A percentile compares a stretch with the other conserved stretches of the same genome.
phyloP scores from a whole-genome alignment of 257 asterid genomes.

The Cinchona pubescens region DNA sequence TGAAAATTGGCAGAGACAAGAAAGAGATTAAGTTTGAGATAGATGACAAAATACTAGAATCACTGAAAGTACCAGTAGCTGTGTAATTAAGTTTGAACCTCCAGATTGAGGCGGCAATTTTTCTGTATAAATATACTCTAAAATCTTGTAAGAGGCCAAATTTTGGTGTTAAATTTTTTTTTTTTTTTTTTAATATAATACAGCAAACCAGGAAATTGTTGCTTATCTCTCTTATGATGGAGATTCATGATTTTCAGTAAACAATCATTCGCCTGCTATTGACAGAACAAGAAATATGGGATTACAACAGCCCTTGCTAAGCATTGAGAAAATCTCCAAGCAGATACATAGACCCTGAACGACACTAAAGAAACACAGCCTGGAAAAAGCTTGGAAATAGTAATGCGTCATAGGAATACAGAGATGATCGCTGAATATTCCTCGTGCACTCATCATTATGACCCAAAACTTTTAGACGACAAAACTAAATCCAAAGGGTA shows the following conservation, averaged over 20 bases:
- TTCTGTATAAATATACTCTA: background rate
- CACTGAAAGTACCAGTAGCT: slow-evolving; percentile 70
- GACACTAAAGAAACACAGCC: background rate
- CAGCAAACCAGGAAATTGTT: background rate
- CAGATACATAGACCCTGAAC: background rate
- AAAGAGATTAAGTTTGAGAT: slow-evolving; percentile 62
- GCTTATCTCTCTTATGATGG: background rate
- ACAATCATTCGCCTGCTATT: background rate
- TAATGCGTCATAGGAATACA: background rate
- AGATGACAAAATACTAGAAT: slow-evolving; percentile 89
- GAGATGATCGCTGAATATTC: background rate
- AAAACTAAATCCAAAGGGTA: background rate
- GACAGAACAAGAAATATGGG: background rate
- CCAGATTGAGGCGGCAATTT: background rate
- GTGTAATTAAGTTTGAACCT: slow-evolving; percentile 31
- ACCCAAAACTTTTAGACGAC: background rate
- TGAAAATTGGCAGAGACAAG: slow-evolving; percentile 94
- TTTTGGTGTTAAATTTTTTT: too few relatives aligned
- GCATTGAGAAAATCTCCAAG: background rate
- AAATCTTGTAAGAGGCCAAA: background rate
- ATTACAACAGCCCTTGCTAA: background rate
- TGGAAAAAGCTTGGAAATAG: background rate
- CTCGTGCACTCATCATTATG: background rate
- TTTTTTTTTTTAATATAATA: too few relatives aligned
- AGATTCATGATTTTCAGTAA: background rate